Evolutionary conservation across 768 basidiomycete species (phyloP).

Genomic region (Daedalea quercina): DNA sequence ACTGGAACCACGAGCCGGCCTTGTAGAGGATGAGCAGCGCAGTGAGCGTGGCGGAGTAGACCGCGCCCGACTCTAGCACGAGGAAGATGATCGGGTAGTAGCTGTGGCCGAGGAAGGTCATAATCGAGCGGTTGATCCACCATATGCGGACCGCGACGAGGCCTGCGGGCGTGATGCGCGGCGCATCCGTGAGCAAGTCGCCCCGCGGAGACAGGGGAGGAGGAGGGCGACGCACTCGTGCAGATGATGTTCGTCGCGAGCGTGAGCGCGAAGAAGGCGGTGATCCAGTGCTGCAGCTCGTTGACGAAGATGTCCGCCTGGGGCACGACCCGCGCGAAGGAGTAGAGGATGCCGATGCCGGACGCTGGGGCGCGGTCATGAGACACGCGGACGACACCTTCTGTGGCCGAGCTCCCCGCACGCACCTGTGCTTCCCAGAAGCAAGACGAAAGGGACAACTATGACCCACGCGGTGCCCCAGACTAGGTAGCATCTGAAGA

Average conservation of each 20-base stretch:
- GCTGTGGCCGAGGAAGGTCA: constrained; percentile 18
- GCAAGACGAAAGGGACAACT: constrained; percentile 21
- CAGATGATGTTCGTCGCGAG: constrained; percentile 32
- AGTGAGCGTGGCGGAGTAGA: constrained; percentile 30
- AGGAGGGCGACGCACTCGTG: constrained; percentile 20
- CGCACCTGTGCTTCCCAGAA: constrained; percentile 26
- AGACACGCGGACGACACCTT: neutral
- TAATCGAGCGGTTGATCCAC: constrained; percentile 24
- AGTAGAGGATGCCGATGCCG: constrained; percentile 25
- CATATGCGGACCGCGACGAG: constrained; percentile 30
- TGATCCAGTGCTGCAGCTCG: constrained; percentile 31
- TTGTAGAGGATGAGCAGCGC: constrained; percentile 28
- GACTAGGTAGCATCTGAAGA: constrained; percentile 4
- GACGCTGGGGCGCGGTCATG: constrained; percentile 12
- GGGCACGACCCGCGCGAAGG: constrained; percentile 23
- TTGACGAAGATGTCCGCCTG: constrained; percentile 26
- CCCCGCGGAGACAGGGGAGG: neutral
- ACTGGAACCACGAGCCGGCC: constrained; percentile 29
- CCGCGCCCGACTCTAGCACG: constrained; percentile 31
- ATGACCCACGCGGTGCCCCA: constrained; percentile 15
- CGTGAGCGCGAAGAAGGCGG: constrained; percentile 32
- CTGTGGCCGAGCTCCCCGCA: neutral
- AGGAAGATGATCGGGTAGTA: constrained; percentile 28
- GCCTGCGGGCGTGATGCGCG: constrained; percentile 9
- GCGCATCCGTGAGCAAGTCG: neutral